phyloP scores from a whole-genome alignment of 352 stramenopile species.

The Phytophthora sansomeana region DNA sequence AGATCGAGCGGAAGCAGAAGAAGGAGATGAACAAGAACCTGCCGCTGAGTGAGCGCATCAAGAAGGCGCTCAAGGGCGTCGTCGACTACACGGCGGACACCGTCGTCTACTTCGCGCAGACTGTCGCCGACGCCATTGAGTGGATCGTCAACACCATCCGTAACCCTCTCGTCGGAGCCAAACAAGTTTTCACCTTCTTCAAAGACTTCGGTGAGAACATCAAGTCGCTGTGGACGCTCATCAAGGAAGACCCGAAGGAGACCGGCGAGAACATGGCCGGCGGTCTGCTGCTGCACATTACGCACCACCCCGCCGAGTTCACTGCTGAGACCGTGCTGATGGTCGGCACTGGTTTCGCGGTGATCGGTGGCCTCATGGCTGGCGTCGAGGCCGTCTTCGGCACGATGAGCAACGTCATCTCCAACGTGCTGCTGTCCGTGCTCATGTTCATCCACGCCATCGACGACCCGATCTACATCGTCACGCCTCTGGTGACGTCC shows the following conservation, averaged over 20 bases:
- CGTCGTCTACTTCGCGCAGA: conserved; percentile 9
- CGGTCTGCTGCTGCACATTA: conserved; percentile 33
- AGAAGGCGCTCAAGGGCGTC: conserved; percentile 2
- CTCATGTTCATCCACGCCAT: conserved; percentile 39
- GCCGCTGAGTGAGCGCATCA: conserved; percentile 8
- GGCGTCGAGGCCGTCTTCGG: conserved; percentile 28
- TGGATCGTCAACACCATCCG: conserved; percentile 29
- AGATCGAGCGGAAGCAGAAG: conserved; percentile 26
- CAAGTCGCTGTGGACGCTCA: conserved; percentile 24
- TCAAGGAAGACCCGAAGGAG: conserved; percentile 34
- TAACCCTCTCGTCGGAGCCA: conserved; percentile 14
- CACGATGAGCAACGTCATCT: conserved; percentile 26
- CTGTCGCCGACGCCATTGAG: conserved; percentile 13
- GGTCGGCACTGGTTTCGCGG: conserved; percentile 20
- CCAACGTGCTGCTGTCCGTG: conserved; percentile 25
- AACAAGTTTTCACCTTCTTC: conserved; percentile 19
- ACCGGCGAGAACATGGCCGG: conserved; percentile 32
- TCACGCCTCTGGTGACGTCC: conserved; percentile 34
- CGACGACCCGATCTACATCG: conserved; percentile 39
- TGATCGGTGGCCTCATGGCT: conserved; percentile 31
- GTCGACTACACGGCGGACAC: conserved; percentile 23
- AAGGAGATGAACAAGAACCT: conserved; percentile 21
- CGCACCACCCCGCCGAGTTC: conserved; percentile 35
- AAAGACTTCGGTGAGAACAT: conserved; percentile 25
- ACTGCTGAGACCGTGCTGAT: conserved; percentile 35